phyloP scores from a whole-genome alignment of 1,284 basidiomycete species.

The Papiliotrema laurentii region DNA sequence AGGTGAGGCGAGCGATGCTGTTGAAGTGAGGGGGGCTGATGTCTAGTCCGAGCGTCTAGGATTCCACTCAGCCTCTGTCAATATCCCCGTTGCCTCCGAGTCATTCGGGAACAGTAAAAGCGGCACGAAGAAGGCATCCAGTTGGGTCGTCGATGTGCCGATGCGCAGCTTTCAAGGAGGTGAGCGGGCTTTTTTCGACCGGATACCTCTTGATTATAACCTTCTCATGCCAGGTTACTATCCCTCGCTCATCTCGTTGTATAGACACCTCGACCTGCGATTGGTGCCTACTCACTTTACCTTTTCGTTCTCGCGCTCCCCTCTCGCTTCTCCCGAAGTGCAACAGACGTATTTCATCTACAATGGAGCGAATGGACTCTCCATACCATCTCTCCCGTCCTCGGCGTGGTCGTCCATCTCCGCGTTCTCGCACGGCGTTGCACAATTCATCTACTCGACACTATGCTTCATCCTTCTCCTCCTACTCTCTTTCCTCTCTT shows the following conservation, averaged over 20 bases:
- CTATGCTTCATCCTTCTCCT: constrained; percentile 58
- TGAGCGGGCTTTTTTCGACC: constrained; percentile 32
- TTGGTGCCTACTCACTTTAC: constrained; percentile 56
- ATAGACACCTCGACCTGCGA: constrained; percentile 52
- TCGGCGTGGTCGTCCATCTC: constrained; percentile 25
- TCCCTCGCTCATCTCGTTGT: constrained; percentile 61
- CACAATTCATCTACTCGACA: constrained; percentile 49
- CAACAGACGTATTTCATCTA: constrained; percentile 57
- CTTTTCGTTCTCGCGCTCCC: constrained; percentile 62
- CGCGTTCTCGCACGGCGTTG: constrained; percentile 37
- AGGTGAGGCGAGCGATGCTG: constrained; percentile 49
- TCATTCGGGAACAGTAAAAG: neutral
- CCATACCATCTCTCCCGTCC: constrained; percentile 48
- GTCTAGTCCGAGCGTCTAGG: constrained; percentile 26
- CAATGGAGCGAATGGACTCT: constrained; percentile 59
- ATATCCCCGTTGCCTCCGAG: constrained; percentile 13
- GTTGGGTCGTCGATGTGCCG: constrained; percentile 60
- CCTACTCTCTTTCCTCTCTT: constrained; percentile 53
- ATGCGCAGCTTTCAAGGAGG: constrained; percentile 76
- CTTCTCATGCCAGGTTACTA: constrained; percentile 58
- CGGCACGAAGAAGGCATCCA: constrained; percentile 25
- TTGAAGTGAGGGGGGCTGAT: constrained; percentile 6
- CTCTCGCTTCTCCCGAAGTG: constrained; percentile 1
- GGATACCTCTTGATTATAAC: neutral
- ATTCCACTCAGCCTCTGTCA: constrained; percentile 37